phyloP scores from a whole-genome alignment of 768 basidiomycete species.

The Omphalotus guepiniiformis region DNA sequence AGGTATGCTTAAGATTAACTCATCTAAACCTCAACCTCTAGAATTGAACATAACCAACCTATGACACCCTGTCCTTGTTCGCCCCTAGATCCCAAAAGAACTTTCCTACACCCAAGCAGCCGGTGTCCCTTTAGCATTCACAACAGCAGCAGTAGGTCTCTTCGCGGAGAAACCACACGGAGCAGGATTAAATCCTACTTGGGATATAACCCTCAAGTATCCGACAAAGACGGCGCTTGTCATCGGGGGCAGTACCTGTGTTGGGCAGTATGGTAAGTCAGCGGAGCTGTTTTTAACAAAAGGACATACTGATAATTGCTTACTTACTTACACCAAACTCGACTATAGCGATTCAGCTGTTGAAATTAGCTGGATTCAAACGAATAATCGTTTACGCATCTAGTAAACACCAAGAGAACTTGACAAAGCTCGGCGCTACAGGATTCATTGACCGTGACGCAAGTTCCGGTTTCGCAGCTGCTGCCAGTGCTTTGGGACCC shows the following conservation, averaged over 20 bases:
- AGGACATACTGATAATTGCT: not conserved
- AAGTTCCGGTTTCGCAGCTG: not conserved
- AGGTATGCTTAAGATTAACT: too few relatives aligned
- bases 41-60: too few relatives aligned
- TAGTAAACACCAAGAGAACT: conserved; percentile 21
- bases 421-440: conserved; percentile 36
- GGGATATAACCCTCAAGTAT: conserved; percentile 36
- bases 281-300: not conserved
- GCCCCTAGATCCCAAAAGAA: conserved; percentile 43
- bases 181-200: conserved; percentile 35
- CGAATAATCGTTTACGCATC: conserved; percentile 39
- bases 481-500: not conserved
- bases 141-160: conserved; percentile 45
- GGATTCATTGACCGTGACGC: conserved; percentile 29
- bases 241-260: conserved; percentile 45
- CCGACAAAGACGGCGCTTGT: conserved; percentile 41
- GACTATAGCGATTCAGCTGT: too few relatives aligned
- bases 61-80: too few relatives aligned
- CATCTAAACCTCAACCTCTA: too few relatives aligned
- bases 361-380: too few relatives aligned
- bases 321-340: too few relatives aligned
- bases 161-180: conserved; percentile 36
- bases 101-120: conserved; percentile 45
- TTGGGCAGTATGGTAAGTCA: conserved; percentile 47
- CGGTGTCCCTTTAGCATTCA: conserved; percentile 46